Evolutionary conservation across 139 green algal species (phyloP).

Genomic region (Gonium pectorale): DNA sequence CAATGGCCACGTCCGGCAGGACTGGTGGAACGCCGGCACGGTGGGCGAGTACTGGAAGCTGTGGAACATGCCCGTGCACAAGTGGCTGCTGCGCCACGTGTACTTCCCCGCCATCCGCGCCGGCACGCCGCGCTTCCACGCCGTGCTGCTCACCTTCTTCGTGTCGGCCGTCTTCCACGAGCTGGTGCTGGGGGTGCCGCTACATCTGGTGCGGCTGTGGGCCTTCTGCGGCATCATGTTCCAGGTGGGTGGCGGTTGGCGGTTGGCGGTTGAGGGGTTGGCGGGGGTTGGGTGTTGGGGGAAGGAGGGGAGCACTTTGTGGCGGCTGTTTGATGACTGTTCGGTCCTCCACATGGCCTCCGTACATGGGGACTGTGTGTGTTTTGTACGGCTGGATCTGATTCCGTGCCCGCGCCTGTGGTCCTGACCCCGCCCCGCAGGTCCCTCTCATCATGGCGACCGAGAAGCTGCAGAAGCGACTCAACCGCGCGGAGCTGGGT

Average conservation of each 20-base stretch:
- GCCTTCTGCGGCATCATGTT: conserved; percentile 88
- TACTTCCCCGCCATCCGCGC: conserved; percentile 84
- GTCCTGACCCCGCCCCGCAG: conserved; percentile 56
- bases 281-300: background rate
- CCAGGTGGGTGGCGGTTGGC: conserved; percentile 23
- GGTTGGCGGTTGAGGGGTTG: background rate
- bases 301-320: too few relatives aligned
- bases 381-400: background rate
- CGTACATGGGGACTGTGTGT: too few relatives aligned
- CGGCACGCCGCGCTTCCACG: conserved; percentile 47
- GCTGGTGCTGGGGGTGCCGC: conserved; percentile 88
- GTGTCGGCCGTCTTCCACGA: conserved; percentile 88
- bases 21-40: conserved; percentile 96
- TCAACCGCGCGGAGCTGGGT: conserved; percentile 62
- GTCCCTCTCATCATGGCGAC: conserved; percentile 82
- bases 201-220: conserved; percentile 87
- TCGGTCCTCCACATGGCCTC: too few relatives aligned
- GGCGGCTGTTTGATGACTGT: too few relatives aligned
- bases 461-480: conserved; percentile 61
- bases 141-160: conserved; percentile 82
- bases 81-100: conserved; percentile 93
- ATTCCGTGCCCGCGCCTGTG: too few relatives aligned
- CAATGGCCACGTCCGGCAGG: conserved; percentile 55
- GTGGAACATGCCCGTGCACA: conserved; percentile 97
- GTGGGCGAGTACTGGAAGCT: conserved; percentile 92